phyloP scores from a whole-genome alignment of 1,139 yeast genomes.

The Suzukiozyma palmioleophila region DNA sequence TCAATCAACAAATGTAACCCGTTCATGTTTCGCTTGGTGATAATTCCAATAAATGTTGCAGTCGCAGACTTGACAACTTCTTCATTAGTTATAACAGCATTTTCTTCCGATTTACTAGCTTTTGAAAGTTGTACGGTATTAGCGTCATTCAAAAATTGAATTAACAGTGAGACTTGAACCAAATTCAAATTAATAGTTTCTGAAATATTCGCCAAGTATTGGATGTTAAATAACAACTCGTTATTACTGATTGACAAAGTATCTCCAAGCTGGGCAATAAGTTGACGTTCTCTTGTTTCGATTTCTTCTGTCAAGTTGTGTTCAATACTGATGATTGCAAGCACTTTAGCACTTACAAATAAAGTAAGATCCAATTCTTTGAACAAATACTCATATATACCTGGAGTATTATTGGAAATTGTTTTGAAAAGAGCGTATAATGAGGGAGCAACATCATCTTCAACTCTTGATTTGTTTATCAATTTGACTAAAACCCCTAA shows the following conservation, averaged over 20 bases:
- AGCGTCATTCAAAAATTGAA: conserved; percentile 1
- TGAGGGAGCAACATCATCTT: conserved; percentile 7
- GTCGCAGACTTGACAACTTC: conserved; percentile 3
- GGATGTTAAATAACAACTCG: conserved; percentile 25
- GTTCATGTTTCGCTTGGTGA: conserved; percentile 1
- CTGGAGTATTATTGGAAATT: conserved; percentile 6
- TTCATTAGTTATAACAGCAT: conserved; percentile 2
- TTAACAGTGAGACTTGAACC: background rate
- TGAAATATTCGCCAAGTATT: conserved; percentile 42
- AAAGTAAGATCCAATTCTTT: conserved; percentile 14
- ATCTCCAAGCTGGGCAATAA: conserved; percentile 19
- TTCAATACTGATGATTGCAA: conserved; percentile 38
- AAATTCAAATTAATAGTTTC: conserved; percentile 1
- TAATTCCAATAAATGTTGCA: conserved; percentile 2
- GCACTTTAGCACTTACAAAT: conserved; percentile 28
- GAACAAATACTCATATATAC: conserved; percentile 10
- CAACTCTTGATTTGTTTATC: conserved; percentile 10
- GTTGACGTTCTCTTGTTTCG: conserved; percentile 23
- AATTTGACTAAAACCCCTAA: conserved; percentile 9
- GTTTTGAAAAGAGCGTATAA: conserved; percentile 11
- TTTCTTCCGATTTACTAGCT: conserved; percentile 1
- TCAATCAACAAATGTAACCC: background rate
- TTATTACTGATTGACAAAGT: conserved; percentile 14
- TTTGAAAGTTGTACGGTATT: conserved; percentile 1
- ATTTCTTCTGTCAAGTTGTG: conserved; percentile 28